Base-by-base conservation (phyloP, 1,284 basidiomycete genomes). In the Anthracocystis walkeri region DNA sequence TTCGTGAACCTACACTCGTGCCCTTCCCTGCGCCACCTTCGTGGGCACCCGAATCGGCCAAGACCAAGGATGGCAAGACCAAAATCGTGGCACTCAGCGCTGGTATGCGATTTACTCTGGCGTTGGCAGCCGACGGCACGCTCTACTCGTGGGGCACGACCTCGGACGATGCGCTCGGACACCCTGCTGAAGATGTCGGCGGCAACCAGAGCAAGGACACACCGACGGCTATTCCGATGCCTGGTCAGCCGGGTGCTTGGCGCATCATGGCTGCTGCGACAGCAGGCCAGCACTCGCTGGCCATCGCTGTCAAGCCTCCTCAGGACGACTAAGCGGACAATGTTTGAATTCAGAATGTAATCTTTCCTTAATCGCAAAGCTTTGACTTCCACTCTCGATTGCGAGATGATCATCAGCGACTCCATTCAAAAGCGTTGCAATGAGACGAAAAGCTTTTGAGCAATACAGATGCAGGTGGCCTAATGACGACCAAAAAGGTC, bases 141-240 rank as follows among this genome's bases (percentile, higher is more conserved):
- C 87, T 93, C 69, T 95, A 93, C 83, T 88, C 91, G 42, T 96
- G 94, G 94, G 94, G 94, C 51, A 90, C 92, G 73, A 93, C 93
- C 21, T 89, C 90, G 25, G 72, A 78, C 60, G 85, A 84, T 57
- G 87, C 88, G 75, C 84, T 88, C n/a, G 88, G 88, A 27, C 85
- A 87, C 42, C 79, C 79, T 1, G 72, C 77, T 2, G 79, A 77
- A 12, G 59, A 68, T 2, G 74, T 65, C 33, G 77, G 79, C 23
- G 87, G 87, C 14, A 84, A 87, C 51, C 82, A 81, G 52, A 87
- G 88, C 75, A 82, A 81, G 45, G 56, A 90, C 89, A 85, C 90
- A 88, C 83, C 93, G 89, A 87, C 89, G 89, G 63, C 92, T 88
- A 71, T 90, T 89, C 74, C 90, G 62, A 87, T 85, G 86, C 89